Base-by-base conservation (phyloP, 208 protist genomes). In the Leptomonas pyrrhocoris region DNA sequence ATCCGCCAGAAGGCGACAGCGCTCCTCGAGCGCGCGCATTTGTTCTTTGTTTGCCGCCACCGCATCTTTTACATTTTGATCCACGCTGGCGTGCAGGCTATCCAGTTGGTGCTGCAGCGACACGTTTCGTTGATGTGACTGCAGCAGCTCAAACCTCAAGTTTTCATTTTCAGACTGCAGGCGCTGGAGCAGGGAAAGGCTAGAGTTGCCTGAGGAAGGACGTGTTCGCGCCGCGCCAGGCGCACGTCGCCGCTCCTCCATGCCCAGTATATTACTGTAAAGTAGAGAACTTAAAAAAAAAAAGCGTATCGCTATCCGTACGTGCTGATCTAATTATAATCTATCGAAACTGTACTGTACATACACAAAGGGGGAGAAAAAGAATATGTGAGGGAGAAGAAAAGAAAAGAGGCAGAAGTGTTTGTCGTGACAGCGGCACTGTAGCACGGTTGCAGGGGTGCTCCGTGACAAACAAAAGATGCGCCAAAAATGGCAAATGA, bases 91-190 rank as follows among this genome's bases (percentile, higher is more conserved):
- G 45, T 30, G 71, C 45, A 56, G 42, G 48, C 49, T 65, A 38
- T 74, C 36, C 28, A 90, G 68, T 62, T 85, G 68, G 2, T 53
- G 58, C 21, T 73, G 56, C 23, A 89, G 54, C 3, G 66, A 68
- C 7, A 53, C 50, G 18, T 59, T 53, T 19, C 70, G 68, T 54
- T 77, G 67, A 49, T 83, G 68, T 19, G 73, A 36, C 23, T 68
- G 70, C 48, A 86, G 70, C 46, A 89, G 58, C 38, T 89, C 81
- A 36, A 64, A 83, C 11, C 87, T 81, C 59, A 93, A 73, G 3
- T 45, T 54, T 57, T 93, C 81, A 61, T 89, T 89, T 69, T 93
- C 87, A 23, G 62, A 71, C 67, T 88, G 84, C 18, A 93, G 72
- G 13, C 66, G 59, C 9, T 67, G 64, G 30, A 88, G 58, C 21